Percentiles rank a stretch among this genome's conserved stretches.
Conservation (phyloP, 148 eudicot species). For the Vaccinium myrtillus region DNA sequence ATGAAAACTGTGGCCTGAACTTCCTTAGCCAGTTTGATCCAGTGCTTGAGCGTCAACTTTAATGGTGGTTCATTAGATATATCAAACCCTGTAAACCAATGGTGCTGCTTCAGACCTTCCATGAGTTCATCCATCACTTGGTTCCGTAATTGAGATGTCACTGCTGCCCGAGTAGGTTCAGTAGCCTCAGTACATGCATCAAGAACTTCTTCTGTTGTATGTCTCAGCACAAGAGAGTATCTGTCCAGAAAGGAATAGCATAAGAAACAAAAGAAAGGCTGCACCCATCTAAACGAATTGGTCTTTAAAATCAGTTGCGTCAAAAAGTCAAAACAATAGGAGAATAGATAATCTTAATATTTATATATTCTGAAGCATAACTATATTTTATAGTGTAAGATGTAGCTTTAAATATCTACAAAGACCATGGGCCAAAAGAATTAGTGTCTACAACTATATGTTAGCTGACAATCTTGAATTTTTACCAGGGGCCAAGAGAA, state of each 20-base stretch:
- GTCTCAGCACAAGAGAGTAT: constrained; percentile 87
- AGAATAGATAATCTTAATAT: neutral
- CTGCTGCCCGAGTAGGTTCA: constrained; percentile 64
- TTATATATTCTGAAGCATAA: neutral
- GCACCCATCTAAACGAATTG: neutral
- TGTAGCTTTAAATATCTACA: neutral
- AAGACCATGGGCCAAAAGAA: too few species aligned
- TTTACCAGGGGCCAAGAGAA: neutral
- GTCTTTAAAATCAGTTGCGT: neutral
- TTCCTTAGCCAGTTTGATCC: constrained; percentile 77
- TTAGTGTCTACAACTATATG: neutral
- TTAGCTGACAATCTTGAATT: neutral
- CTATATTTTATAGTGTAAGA: neutral
- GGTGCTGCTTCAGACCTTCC: constrained; percentile 54
- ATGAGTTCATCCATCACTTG: constrained; percentile 71
- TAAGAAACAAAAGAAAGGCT: constrained; percentile 6
- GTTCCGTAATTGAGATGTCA: constrained; percentile 62
- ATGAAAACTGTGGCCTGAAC: constrained; percentile 77
- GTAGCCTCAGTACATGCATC: constrained; percentile 76
- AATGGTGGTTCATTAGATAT: constrained; percentile 67
- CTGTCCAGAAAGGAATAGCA: constrained; percentile 34
- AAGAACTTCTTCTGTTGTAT: constrained; percentile 87
- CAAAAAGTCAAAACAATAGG: neutral
- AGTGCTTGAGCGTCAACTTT: constrained; percentile 51
- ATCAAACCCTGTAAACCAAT: constrained; percentile 83